These are phyloP conservation scores for Oryza punctata DNA, from an alignment of 176 grass and related monocot species.

Conservation along the genomic window DNA sequence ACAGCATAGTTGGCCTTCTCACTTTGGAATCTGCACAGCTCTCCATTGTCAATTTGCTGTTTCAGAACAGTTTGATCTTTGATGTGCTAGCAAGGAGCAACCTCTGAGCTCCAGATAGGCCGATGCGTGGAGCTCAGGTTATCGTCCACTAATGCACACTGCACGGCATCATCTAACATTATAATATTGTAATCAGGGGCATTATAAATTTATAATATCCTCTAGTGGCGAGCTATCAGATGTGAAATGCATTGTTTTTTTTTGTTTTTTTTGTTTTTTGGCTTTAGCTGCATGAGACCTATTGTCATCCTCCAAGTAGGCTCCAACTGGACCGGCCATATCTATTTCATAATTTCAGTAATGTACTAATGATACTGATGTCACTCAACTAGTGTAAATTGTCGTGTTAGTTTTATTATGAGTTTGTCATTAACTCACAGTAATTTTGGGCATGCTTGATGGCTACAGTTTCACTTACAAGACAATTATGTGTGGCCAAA, in stretches of 20 bases:
- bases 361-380: not conserved
- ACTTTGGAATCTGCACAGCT: not conserved
- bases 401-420: not conserved
- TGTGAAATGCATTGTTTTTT: not conserved
- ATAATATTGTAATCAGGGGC: not conserved
- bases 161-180: not conserved
- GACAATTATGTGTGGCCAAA: too few species aligned
- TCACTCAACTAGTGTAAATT: not conserved
- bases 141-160: not conserved
- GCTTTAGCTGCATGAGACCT: not conserved
- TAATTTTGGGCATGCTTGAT: too few species aligned
- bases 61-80: not conserved
- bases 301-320: not conserved
- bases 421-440: not conserved
- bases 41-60: conserved; percentile 12
- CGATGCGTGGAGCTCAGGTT: conserved; percentile 5
- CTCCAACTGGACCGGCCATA: not conserved
- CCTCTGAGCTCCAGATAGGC: not conserved
- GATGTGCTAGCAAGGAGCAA: not conserved
- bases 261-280: too few species aligned
- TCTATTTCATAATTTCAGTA: not conserved
- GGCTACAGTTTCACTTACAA: too few species aligned
- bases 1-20: not conserved
- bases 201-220: not conserved
- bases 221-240: not conserved